These are phyloP conservation scores for Aspergillus wentii DNA, from an alignment of 495 filamentous ascomycete genomes.

Conservation along the genomic window DNA sequence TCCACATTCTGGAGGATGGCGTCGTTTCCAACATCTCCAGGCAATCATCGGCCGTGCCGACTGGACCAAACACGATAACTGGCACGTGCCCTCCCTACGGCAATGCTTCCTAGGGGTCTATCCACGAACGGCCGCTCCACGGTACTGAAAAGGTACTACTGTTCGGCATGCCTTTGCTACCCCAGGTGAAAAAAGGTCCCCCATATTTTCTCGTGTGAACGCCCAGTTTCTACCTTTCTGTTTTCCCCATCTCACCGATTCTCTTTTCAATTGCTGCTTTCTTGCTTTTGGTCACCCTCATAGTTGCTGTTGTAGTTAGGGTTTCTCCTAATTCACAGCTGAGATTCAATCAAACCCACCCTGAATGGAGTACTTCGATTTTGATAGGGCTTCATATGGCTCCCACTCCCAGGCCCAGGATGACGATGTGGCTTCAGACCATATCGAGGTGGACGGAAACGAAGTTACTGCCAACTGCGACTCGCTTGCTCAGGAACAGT, in stretches of 20 bases:
- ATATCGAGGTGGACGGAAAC: conserved; percentile 30
- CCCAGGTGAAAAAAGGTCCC: conserved; percentile 32
- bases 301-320: too few species aligned
- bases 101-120: conserved; percentile 1
- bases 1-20: conserved; percentile 7
- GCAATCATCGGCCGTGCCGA: conserved; percentile 7
- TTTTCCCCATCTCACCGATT: too few species aligned
- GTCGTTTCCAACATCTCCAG: conserved; percentile 5
- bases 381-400: conserved; percentile 45
- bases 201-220: too few species aligned
- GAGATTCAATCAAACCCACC: too few species aligned
- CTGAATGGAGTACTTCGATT: conserved; percentile 55
- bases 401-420: conserved; percentile 28
- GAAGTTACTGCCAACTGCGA: conserved; percentile 30
- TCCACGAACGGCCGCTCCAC: conserved; percentile 1
- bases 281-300: too few species aligned
- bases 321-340: too few species aligned
- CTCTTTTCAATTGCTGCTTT: too few species aligned
- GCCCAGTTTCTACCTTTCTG: too few species aligned
- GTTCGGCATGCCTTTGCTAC: conserved; percentile 23
- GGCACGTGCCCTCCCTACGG: not conserved
- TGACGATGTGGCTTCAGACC: conserved; percentile 39
- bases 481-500: conserved; percentile 32
- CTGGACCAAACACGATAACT: conserved; percentile 5
- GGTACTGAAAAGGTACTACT: conserved; percentile 10